A percentile compares a stretch with the other conserved stretches of the same genome.
Conservation (phyloP, 352 stramenopile species). For the Globisporangium radiosum region DNA sequence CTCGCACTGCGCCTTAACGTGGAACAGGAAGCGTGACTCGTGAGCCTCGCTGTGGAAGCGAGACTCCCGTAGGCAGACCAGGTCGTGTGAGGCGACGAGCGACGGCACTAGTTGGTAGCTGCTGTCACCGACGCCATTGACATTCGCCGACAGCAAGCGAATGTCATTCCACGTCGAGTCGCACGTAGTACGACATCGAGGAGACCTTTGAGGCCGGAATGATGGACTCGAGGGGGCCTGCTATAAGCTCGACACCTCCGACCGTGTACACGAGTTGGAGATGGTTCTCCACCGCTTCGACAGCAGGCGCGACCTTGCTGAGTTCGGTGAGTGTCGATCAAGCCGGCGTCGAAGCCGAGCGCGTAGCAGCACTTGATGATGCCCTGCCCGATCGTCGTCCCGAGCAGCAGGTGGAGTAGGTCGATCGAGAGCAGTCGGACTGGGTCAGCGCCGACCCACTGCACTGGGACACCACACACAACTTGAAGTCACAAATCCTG, state of each 20-base stretch:
- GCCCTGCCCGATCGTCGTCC: background rate
- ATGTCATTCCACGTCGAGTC: background rate
- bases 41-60: background rate
- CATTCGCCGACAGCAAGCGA: background rate
- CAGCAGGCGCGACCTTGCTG: background rate
- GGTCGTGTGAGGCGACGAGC: background rate
- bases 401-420: background rate
- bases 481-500: slow-evolving; percentile 1
- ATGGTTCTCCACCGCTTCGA: slow-evolving; percentile 4
- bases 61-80: background rate
- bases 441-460: background rate
- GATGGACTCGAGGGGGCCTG: background rate
- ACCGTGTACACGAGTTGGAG: slow-evolving; percentile 2
- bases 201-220: background rate
- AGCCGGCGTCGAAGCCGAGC: background rate
- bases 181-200: background rate
- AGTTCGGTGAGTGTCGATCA: background rate
- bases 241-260: background rate
- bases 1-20: background rate
- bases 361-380: background rate
- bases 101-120: background rate
- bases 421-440: slow-evolving; percentile 1
- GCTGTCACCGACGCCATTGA: background rate
- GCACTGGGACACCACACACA: background rate
- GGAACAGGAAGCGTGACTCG: background rate